Percentiles rank a stretch among this genome's conserved stretches.
These are phyloP conservation scores for Capronia epimyces DNA, from an alignment of 2,329 filamentous ascomycete genomes.

Conservation along the genomic window DNA sequence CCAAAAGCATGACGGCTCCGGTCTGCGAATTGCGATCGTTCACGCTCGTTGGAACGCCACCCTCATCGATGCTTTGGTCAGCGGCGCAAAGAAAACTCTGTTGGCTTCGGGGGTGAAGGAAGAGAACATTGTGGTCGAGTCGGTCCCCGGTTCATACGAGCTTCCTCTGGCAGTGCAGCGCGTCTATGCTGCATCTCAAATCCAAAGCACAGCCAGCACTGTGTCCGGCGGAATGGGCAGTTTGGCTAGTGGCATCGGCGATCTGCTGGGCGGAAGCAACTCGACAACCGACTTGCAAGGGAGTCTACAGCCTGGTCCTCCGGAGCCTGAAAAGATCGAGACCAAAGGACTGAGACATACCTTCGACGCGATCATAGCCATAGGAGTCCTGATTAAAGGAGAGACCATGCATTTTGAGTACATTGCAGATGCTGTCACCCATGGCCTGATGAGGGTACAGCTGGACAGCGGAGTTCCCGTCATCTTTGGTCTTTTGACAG, in stretches of 20 bases:
- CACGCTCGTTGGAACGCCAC: slow-evolving; percentile 91
- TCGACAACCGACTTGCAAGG: slow-evolving; percentile 60
- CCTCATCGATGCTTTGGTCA: slow-evolving; percentile 80
- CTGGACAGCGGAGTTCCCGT: slow-evolving; percentile 84
- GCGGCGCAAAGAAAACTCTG: slow-evolving; percentile 73
- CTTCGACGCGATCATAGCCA: slow-evolving; percentile 94
- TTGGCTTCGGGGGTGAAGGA: slow-evolving; percentile 73
- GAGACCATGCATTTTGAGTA: slow-evolving; percentile 99
- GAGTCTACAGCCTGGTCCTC: slow-evolving; percentile 26
- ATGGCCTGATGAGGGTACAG: slow-evolving; percentile 91
- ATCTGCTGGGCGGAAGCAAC: slow-evolving; percentile 63
- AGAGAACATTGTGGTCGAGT: slow-evolving; percentile 82
- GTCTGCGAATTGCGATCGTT: slow-evolving; percentile 85
- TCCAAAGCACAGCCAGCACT: slow-evolving; percentile 58
- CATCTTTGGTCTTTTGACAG: slow-evolving; percentile 85
- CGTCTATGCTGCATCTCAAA: slow-evolving; percentile 77
- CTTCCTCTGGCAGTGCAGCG: slow-evolving; percentile 86
- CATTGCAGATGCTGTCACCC: slow-evolving; percentile 83
- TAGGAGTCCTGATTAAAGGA: slow-evolving; percentile 96
- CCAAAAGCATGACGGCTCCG: slow-evolving; percentile 57
- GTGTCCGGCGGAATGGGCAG: slow-evolving; percentile 35
- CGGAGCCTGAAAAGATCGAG: slow-evolving; percentile 38
- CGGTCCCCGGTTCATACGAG: slow-evolving; percentile 91
- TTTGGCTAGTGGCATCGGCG: slow-evolving; percentile 62
- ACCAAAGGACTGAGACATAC: slow-evolving; percentile 20